phyloP scores from a whole-genome alignment of 116 monocot genomes.

The Trichopus zeylanicus region DNA sequence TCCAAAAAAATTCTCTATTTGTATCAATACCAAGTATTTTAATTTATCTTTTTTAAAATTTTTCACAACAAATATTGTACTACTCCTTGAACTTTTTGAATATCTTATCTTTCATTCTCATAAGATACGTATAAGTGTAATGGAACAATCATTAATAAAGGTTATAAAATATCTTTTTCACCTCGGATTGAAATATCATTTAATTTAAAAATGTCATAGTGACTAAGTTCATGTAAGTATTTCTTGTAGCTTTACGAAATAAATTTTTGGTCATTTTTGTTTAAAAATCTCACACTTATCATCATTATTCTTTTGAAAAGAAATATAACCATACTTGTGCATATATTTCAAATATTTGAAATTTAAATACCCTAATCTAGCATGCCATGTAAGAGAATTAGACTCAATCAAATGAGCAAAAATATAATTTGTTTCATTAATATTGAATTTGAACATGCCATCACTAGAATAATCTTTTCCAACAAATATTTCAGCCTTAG shows the following conservation, averaged over 20 bases:
- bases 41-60: conserved; percentile 7
- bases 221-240: background rate
- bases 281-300: conserved; percentile 10
- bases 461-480: conserved; percentile 6
- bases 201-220: conserved; percentile 11
- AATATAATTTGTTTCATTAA: conserved; percentile 3
- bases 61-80: conserved; percentile 1
- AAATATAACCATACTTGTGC: conserved; percentile 2
- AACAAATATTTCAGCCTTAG: conserved; percentile 5
- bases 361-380: conserved; percentile 2
- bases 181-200: conserved; percentile 10
- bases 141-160: conserved; percentile 9
- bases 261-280: conserved; percentile 7
- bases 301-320: background rate
- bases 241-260: conserved; percentile 2
- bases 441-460: conserved; percentile 9
- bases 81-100: conserved; percentile 11
- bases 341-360: conserved; percentile 1
- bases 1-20: conserved; percentile 1
- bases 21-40: conserved; percentile 6
- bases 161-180: conserved; percentile 11
- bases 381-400: conserved; percentile 2
- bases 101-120: conserved; percentile 7
- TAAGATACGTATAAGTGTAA: conserved; percentile 9
- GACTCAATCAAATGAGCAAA: conserved; percentile 6